Percentiles rank a stretch among this genome's conserved stretches.
phyloP scores from a whole-genome alignment of 257 asterid genomes.

The Pogostemon cablin region DNA sequence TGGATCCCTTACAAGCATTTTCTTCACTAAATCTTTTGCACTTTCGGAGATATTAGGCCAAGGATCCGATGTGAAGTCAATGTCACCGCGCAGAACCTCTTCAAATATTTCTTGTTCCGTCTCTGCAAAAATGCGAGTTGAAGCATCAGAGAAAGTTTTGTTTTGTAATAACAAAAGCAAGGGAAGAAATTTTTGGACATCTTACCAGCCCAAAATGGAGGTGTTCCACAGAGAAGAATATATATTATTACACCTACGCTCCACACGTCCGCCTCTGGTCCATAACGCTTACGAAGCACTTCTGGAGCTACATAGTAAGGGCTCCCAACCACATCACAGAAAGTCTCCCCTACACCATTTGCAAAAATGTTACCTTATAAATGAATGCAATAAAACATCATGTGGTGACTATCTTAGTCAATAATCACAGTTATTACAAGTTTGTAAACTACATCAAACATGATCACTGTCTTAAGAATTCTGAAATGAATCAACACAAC shows the following conservation, averaged over 20 bases:
- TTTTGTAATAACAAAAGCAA: not conserved
- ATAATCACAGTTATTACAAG: too few species aligned
- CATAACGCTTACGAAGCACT: conserved; percentile 55
- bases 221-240: conserved; percentile 61
- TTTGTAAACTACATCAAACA: too few species aligned
- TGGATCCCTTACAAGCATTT: conserved; percentile 67
- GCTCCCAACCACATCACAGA: conserved; percentile 69
- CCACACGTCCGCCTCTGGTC: conserved; percentile 68
- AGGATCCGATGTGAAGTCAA: conserved; percentile 67
- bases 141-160: not conserved
- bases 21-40: conserved; percentile 67
- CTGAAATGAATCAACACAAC: not conserved
- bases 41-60: conserved; percentile 71
- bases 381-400: too few species aligned
- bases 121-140: conserved; percentile 40
- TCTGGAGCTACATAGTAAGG: conserved; percentile 74
- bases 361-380: not conserved
- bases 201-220: conserved; percentile 83
- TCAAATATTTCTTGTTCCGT: conserved; percentile 65
- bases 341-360: conserved; percentile 45
- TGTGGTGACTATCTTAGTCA: too few species aligned
- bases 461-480: too few species aligned
- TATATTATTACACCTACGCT: conserved; percentile 68
- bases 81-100: conserved; percentile 58
- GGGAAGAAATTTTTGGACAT: not conserved